A percentile compares a stretch with the other conserved stretches of the same genome.
Conservation (phyloP, 495 filamentous ascomycete species). For the Penicillium flavigenum region DNA sequence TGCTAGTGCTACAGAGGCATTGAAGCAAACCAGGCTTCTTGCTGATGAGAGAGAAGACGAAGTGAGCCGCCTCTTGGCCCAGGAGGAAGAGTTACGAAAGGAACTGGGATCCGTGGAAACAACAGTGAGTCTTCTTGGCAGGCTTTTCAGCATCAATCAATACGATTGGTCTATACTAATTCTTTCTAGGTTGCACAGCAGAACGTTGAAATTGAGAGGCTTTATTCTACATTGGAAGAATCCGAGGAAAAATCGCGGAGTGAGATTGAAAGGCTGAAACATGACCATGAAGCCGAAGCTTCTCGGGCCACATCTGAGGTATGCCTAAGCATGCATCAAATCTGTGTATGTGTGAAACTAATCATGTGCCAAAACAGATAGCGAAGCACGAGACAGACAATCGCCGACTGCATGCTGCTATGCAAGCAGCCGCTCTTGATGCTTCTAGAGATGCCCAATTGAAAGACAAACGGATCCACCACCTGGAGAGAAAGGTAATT, state of each 20-base stretch:
- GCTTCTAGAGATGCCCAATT: slow-evolving; percentile 35
- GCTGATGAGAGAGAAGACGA: slow-evolving; percentile 30
- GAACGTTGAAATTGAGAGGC: slow-evolving; percentile 21
- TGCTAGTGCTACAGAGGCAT: slow-evolving; percentile 7
- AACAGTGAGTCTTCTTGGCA: slow-evolving; percentile 26
- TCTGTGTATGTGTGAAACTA: not conserved
- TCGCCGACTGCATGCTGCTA: slow-evolving; percentile 23
- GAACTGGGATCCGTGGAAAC: slow-evolving; percentile 25
- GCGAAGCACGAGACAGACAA: slow-evolving; percentile 28
- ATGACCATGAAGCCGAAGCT: slow-evolving; percentile 20
- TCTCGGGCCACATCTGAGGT: slow-evolving; percentile 29
- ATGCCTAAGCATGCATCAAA: not conserved
- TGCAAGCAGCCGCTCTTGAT: slow-evolving; percentile 28
- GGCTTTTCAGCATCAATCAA: not conserved
- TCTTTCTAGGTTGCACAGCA: slow-evolving; percentile 25
- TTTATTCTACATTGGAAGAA: slow-evolving; percentile 24
- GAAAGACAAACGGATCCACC: slow-evolving; percentile 37
- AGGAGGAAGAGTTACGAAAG: slow-evolving; percentile 21
- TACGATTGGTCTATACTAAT: slow-evolving; percentile 6
- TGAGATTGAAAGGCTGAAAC: slow-evolving; percentile 21
- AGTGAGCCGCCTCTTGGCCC: slow-evolving; percentile 23
- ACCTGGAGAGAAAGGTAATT: slow-evolving; percentile 45
- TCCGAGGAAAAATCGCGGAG: slow-evolving; percentile 22
- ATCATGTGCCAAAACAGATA: slow-evolving; percentile 15
- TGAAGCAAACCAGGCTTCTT: slow-evolving; percentile 21